phyloP scores from a whole-genome alignment of 768 basidiomycete species.

The Paxillus involutus region DNA sequence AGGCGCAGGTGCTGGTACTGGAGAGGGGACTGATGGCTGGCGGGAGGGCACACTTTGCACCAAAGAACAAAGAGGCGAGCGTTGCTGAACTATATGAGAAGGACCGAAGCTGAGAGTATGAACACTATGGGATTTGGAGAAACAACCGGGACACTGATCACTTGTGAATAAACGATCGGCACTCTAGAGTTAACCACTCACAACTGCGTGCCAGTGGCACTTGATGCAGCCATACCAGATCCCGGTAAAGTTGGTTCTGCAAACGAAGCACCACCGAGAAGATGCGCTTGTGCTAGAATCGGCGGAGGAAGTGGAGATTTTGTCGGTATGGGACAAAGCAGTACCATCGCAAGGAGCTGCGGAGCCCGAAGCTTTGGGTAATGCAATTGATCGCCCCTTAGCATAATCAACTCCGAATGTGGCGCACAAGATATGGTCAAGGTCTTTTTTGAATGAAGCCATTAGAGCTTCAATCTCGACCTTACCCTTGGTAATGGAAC shows the following conservation, averaged over 20 bases:
- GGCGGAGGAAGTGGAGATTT: not conserved
- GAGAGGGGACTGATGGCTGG: not conserved
- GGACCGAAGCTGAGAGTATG: constrained; percentile 34
- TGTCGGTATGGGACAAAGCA: not conserved
- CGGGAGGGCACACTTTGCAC: not conserved
- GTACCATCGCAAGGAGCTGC: not conserved
- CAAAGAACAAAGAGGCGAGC: not conserved
- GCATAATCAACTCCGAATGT: constrained; percentile 30
- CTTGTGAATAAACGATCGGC: constrained; percentile 5
- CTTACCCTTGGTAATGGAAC: constrained; percentile 46
- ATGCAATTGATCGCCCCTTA: not conserved
- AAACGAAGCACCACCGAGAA: constrained; percentile 30
- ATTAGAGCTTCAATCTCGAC: constrained; percentile 49
- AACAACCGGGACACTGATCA: constrained; percentile 27
- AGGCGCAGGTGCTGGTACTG: not conserved
- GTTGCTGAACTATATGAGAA: constrained; percentile 26
- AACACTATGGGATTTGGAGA: constrained; percentile 24
- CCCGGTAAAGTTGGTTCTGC: constrained; percentile 23
- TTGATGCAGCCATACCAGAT: constrained; percentile 32
- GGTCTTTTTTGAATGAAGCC: constrained; percentile 49
- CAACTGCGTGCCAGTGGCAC: constrained; percentile 31
- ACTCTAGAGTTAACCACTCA: constrained; percentile 12
- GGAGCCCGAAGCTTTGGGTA: not conserved
- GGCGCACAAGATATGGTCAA: constrained; percentile 45
- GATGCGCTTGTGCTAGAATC: not conserved